A percentile compares a stretch with the other conserved stretches of the same genome.
These are phyloP conservation scores for Aspergillus ustus DNA, from an alignment of 2,329 filamentous ascomycete genomes.

Conservation along the genomic window DNA sequence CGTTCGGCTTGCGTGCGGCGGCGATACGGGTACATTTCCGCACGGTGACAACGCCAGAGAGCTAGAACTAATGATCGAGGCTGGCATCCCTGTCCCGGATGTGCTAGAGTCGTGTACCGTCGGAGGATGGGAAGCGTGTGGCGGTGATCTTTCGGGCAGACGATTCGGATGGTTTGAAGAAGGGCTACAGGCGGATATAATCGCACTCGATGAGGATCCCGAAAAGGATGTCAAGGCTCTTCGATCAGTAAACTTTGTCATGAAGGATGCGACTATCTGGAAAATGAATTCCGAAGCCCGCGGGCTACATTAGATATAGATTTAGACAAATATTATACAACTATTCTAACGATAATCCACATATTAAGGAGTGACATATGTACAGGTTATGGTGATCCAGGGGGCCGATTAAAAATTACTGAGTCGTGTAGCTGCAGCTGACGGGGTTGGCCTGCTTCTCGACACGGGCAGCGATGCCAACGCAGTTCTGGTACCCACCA, in stretches of 20 bases:
- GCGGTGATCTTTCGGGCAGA: not conserved
- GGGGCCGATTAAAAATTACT: too few species aligned
- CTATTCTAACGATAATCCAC: not conserved
- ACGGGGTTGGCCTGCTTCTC: conserved; percentile 27
- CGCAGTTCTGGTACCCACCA: conserved; percentile 39
- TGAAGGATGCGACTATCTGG: not conserved
- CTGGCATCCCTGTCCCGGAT: not conserved
- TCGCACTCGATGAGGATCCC: not conserved
- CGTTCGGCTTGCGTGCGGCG: not conserved
- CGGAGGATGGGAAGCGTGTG: too few species aligned
- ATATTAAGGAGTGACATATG: not conserved
- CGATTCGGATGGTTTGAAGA: not conserved
- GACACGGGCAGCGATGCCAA: conserved; percentile 37
- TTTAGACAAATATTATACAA: not conserved
- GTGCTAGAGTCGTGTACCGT: not conserved
- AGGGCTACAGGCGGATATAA: not conserved
- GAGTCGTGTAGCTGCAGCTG: conserved; percentile 32
- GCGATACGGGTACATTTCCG: not conserved
- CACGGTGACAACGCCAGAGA: not conserved
- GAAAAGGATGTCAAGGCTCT: not conserved
- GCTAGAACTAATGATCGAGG: not conserved
- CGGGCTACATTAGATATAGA: not conserved
- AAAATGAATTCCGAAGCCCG: not conserved
- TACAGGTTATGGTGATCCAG: not conserved
- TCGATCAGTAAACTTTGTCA: not conserved